Evolutionary conservation across 106 monocot species (phyloP).

Genomic region (Alisma plantagoaquatica): DNA sequence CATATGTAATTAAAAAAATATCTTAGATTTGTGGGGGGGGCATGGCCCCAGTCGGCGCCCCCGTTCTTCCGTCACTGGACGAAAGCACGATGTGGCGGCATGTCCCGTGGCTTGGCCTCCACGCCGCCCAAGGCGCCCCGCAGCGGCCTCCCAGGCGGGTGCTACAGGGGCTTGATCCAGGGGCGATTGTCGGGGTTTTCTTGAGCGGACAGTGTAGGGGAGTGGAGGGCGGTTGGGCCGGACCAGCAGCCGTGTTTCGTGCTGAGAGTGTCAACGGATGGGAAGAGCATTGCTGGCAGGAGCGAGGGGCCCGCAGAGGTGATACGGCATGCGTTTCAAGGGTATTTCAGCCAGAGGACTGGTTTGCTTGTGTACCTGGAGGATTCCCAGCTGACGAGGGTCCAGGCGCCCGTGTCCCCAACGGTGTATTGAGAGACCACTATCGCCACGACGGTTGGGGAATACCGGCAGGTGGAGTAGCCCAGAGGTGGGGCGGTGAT

Average conservation of each 20-base stretch:
- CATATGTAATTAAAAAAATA: no score
- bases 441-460: slow-evolving; percentile 41
- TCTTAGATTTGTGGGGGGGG: no score
- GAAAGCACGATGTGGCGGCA: slow-evolving; percentile 57
- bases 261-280: slow-evolving; percentile 36
- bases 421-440: slow-evolving; percentile 72
- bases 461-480: slow-evolving; percentile 46
- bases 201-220: slow-evolving; percentile 43
- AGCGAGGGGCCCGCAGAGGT: slow-evolving; percentile 60
- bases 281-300: slow-evolving; percentile 23
- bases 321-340: slow-evolving; percentile 59
- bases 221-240: slow-evolving; percentile 36
- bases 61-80: no score
- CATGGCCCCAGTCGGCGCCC: no score
- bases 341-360: slow-evolving; percentile 80
- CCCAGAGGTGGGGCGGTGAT: slow-evolving; percentile 33
- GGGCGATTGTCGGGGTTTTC: slow-evolving; percentile 52
- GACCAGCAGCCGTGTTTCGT: slow-evolving; percentile 81
- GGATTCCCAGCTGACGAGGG: slow-evolving; percentile 61
- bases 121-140: slow-evolving; percentile 56
- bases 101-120: slow-evolving; percentile 76
- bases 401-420: slow-evolving; percentile 35
- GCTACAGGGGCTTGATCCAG: slow-evolving; percentile 74
- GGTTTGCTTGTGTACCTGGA: slow-evolving; percentile 64
- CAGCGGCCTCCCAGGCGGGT: slow-evolving; percentile 71